A percentile compares a stretch with the other conserved stretches of the same genome.
Evolutionary conservation across 441 rosid genomes (phyloP).

Genomic region (Erodium trifolium): DNA sequence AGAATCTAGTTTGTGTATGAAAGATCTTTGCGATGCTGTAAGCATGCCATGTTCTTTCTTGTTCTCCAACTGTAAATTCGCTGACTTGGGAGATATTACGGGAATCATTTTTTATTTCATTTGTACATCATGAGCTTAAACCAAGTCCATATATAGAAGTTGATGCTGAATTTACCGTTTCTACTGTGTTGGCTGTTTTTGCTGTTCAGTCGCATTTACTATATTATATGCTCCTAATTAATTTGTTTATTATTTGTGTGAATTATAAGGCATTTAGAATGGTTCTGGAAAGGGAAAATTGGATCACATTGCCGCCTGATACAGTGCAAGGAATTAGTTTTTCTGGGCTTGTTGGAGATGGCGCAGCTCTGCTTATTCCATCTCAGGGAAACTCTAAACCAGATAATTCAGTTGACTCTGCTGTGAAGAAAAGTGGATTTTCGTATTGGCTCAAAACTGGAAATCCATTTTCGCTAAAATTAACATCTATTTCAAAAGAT

Average conservation of each 20-base stretch:
- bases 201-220: conserved; percentile 4
- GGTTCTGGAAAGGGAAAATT: conserved; percentile 95
- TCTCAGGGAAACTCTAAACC: conserved; percentile 42
- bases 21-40: background rate
- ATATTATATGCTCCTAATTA: background rate
- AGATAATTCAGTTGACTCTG: conserved; percentile 29
- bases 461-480: conserved; percentile 70
- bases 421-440: conserved; percentile 55
- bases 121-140: background rate
- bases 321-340: conserved; percentile 63
- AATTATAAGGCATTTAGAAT: conserved; percentile 79
- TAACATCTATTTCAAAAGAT: conserved; percentile 35
- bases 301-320: conserved; percentile 76
- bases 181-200: background rate
- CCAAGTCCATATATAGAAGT: background rate
- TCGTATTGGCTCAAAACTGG: conserved; percentile 72
- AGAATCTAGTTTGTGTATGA: background rate
- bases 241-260: conserved; percentile 11
- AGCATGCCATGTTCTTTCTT: conserved; percentile 6
- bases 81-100: background rate
- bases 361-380: conserved; percentile 68
- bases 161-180: background rate
- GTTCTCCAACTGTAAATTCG: background rate
- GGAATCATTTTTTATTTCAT: background rate
- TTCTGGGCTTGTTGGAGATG: conserved; percentile 93